A percentile compares a stretch with the other conserved stretches of the same genome.
phyloP scores from a whole-genome alignment of 352 stramenopile species.

The Globisporangium carolinianum region DNA sequence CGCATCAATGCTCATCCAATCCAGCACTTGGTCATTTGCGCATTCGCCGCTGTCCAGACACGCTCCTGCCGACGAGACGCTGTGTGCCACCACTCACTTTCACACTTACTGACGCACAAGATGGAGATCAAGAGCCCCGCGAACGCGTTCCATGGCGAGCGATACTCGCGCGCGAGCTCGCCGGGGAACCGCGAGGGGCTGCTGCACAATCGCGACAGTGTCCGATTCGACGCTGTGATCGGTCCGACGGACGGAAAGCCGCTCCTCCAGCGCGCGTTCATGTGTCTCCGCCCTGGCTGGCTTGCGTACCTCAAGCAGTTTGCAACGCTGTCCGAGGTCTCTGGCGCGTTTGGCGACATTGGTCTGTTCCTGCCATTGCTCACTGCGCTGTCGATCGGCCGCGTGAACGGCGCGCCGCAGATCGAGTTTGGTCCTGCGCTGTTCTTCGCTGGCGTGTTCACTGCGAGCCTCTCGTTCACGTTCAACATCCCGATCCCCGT shows the following conservation, averaged over 20 bases:
- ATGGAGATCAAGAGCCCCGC: conserved; percentile 15
- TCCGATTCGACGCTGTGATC: conserved; percentile 33
- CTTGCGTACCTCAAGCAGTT: conserved; percentile 53
- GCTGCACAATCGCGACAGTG: conserved; percentile 7
- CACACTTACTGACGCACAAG: no score
- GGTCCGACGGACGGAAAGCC: conserved; percentile 40
- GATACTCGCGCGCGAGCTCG: conserved; percentile 8
- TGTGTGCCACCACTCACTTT: no score
- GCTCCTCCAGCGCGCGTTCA: conserved; percentile 41
- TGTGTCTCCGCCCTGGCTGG: conserved; percentile 52
- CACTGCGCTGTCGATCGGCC: conserved; percentile 81
- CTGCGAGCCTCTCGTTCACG: conserved; percentile 71
- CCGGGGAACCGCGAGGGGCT: conserved; percentile 28
- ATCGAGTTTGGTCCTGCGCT: conserved; percentile 87
- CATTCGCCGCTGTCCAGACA: neutral
- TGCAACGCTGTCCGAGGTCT: conserved; percentile 73
- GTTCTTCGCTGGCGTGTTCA: conserved; percentile 90
- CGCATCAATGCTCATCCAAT: neutral
- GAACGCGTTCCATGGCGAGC: conserved; percentile 14
- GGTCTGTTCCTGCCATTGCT: conserved; percentile 92
- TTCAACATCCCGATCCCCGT: conserved; percentile 94
- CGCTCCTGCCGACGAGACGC: neutral
- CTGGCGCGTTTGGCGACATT: conserved; percentile 90
- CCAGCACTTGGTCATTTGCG: conserved; percentile 3
- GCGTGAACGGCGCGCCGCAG: conserved; percentile 53